These are phyloP conservation scores for Discostella stelligeroides DNA, from an alignment of 108 stramenopile species.

Conservation along the genomic window DNA sequence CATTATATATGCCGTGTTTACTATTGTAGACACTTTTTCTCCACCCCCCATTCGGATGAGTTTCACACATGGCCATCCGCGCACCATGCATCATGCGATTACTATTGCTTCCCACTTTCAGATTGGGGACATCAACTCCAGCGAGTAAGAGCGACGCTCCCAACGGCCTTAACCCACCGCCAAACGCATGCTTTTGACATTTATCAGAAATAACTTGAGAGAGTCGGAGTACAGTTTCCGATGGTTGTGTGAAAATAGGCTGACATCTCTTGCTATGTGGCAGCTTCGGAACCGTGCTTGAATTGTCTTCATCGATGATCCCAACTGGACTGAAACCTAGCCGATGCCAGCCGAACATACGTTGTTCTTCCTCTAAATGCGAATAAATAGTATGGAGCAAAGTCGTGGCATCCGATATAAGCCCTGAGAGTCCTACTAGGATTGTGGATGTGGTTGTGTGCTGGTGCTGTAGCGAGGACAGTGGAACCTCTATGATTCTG, in stretches of 20 bases:
- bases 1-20: background rate
- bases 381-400: constrained; percentile 42
- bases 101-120: background rate
- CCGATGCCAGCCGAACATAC: constrained; percentile 47
- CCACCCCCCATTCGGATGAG: constrained; percentile 44
- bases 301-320: constrained; percentile 7
- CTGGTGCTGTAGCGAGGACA: constrained; percentile 16
- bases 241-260: constrained; percentile 15
- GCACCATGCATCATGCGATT: constrained; percentile 3
- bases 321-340: constrained; percentile 37
- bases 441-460: constrained; percentile 28
- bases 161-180: constrained; percentile 78
- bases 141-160: constrained; percentile 67
- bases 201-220: constrained; percentile 52
- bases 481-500: constrained; percentile 48
- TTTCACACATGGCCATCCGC: constrained; percentile 45
- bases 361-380: constrained; percentile 47
- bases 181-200: constrained; percentile 78
- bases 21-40: constrained; percentile 6
- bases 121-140: constrained; percentile 34
- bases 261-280: background rate
- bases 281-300: background rate
- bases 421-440: constrained; percentile 65
- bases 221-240: constrained; percentile 41
- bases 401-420: constrained; percentile 63